A percentile compares a stretch with the other conserved stretches of the same genome.
phyloP scores from a whole-genome alignment of 768 basidiomycete genomes.

The Rhizopogon sp. region DNA sequence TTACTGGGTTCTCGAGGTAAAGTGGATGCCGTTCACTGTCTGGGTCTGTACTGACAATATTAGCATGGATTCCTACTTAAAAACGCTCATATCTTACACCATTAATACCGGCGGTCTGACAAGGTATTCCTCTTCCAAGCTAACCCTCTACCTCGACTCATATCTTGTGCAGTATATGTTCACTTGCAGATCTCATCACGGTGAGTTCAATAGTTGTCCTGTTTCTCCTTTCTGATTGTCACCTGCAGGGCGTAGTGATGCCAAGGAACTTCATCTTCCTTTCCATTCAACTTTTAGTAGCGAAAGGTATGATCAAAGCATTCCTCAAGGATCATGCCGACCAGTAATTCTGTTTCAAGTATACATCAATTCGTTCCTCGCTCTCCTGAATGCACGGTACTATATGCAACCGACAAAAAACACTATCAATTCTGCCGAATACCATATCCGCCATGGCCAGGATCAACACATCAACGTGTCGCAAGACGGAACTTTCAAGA shows the following conservation, averaged over 20 bases:
- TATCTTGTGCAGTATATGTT: background rate
- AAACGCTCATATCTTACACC: background rate
- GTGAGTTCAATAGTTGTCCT: background rate
- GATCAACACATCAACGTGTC: too few relatives aligned
- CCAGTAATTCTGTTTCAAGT: background rate
- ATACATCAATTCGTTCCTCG: background rate
- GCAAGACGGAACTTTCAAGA: too few relatives aligned
- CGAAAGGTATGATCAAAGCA: background rate
- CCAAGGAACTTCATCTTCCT: constrained; percentile 1
- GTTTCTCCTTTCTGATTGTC: background rate
- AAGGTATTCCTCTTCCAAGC: background rate
- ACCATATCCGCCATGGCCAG: too few relatives aligned
- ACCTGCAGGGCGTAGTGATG: constrained; percentile 1
- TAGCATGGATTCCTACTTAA: constrained; percentile 1
- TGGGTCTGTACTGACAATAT: too few relatives aligned
- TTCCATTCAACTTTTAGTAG: background rate
- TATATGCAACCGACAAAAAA: too few relatives aligned
- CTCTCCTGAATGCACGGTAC: background rate
- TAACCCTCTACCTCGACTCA: background rate
- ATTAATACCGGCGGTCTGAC: background rate
- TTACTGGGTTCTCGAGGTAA: background rate
- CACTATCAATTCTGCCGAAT: too few relatives aligned
- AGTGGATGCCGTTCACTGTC: background rate
- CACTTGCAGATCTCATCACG: background rate
- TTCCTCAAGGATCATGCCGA: background rate